A percentile compares a stretch with the other conserved stretches of the same genome.
Conservation (phyloP, 257 asterid genomes). For the Fraxinus quadrangulata region DNA sequence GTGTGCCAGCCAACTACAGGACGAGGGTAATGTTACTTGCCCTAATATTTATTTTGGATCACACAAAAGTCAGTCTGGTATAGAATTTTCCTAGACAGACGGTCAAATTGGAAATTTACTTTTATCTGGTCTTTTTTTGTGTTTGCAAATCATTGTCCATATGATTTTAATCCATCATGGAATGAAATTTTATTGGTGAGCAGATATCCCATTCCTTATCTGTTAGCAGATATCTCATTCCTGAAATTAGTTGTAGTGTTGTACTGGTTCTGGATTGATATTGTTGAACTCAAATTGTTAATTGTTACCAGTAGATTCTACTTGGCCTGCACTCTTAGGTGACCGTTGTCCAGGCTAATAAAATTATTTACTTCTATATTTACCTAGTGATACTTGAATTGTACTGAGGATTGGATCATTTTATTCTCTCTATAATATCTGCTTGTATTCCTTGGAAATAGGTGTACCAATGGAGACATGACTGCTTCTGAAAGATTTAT, state of each 20-base stretch:
- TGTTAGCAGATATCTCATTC: neutral
- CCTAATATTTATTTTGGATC: neutral
- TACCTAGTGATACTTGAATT: neutral
- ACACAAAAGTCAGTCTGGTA: neutral
- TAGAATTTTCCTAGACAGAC: neutral
- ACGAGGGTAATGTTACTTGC: neutral
- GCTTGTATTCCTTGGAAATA: slow-evolving; percentile 1
- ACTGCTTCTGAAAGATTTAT: slow-evolving; percentile 7
- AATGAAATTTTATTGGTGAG: neutral
- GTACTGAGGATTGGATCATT: slow-evolving; percentile 1
- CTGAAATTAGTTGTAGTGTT: neutral
- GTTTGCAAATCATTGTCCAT: neutral
- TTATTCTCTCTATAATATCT: neutral
- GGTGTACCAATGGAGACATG: neutral
- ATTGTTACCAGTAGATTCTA: neutral
- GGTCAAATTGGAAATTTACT: neutral
- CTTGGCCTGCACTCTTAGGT: neutral
- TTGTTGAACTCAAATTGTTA: neutral
- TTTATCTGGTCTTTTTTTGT: no score
- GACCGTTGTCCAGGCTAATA: neutral
- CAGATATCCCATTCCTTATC: neutral
- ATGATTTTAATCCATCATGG: neutral
- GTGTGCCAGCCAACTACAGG: neutral
- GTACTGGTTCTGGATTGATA: neutral
- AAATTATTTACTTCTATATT: neutral